Conservation (phyloP, 2,329 filamentous ascomycete genomes). For the Dothistroma septosporum region DNA sequence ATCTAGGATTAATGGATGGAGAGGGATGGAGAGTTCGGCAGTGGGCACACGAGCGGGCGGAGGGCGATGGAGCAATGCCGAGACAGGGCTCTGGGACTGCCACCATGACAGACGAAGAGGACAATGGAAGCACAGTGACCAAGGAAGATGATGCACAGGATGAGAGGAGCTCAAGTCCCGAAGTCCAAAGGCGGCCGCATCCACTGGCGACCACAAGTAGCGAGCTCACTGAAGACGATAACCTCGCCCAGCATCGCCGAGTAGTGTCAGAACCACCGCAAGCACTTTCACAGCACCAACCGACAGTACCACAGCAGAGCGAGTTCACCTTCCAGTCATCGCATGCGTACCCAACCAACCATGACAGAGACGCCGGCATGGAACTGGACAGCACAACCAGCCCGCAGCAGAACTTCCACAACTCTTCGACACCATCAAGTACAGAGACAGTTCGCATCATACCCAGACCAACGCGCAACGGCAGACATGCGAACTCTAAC, state of each 20-base stretch:
- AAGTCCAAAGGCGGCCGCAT: conserved; percentile 26
- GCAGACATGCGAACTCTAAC: conserved; percentile 31
- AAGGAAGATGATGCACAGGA: conserved; percentile 51
- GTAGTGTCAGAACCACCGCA: conserved; percentile 27
- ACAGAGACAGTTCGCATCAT: conserved; percentile 31
- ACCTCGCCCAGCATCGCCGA: conserved; percentile 14
- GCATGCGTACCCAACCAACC: conserved; percentile 53
- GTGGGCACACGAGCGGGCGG: conserved; percentile 66
- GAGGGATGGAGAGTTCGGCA: conserved; percentile 66
- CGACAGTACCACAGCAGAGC: conserved; percentile 41
- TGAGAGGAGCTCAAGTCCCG: conserved; percentile 40
- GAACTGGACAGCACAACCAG: conserved; percentile 42
- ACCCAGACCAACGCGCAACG: conserved; percentile 21
- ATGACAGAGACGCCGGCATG: conserved; percentile 53
- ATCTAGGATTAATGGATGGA: conserved; percentile 72
- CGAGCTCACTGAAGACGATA: conserved; percentile 23
- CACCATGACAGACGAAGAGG: conserved; percentile 61
- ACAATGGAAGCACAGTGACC: conserved; percentile 46
- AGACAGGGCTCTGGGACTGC: conserved; percentile 29
- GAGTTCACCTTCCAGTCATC: conserved; percentile 67
- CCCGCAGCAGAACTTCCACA: conserved; percentile 42
- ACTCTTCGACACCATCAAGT: conserved; percentile 29
- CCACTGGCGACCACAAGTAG: conserved; percentile 19
- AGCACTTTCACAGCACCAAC: conserved; percentile 10
- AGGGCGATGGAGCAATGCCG: conserved; percentile 47